phyloP scores from a whole-genome alignment of 2,329 filamentous ascomycete species.

The Fusarium guadeloupense region DNA sequence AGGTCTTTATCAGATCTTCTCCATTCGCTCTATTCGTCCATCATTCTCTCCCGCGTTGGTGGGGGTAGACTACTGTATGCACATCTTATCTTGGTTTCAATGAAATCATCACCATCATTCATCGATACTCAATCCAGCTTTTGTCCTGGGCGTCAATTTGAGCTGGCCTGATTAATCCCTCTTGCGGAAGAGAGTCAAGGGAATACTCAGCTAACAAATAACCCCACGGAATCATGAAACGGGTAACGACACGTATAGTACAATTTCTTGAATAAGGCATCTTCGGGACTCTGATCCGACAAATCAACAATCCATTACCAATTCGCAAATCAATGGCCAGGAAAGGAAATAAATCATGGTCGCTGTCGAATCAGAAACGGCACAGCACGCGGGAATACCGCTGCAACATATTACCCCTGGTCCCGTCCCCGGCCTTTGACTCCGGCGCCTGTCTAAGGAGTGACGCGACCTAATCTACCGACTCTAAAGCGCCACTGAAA shows the following conservation, averaged over 20 bases:
- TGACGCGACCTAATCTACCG: conserved; percentile 10
- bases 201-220: conserved; percentile 15
- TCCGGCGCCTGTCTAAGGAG: conserved; percentile 18
- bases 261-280: background rate
- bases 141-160: conserved; percentile 7
- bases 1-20: conserved; percentile 32
- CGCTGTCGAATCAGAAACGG: conserved; percentile 34
- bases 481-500: conserved; percentile 7
- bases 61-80: conserved; percentile 17
- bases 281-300: conserved; percentile 18
- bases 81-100: conserved; percentile 34
- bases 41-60: conserved; percentile 7
- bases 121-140: conserved; percentile 15
- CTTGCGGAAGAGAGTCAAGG: background rate
- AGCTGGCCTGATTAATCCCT: conserved; percentile 23
- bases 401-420: conserved; percentile 27
- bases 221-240: conserved; percentile 17
- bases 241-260: too few species aligned
- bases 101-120: conserved; percentile 33
- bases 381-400: conserved; percentile 29
- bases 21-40: conserved; percentile 26
- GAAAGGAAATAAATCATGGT: conserved; percentile 22
- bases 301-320: conserved; percentile 36
- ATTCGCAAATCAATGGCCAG: conserved; percentile 24
- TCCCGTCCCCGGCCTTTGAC: conserved; percentile 12